Evolutionary conservation across 176 grass and related monocot species (phyloP).

Genomic region (Puya raimondii): DNA sequence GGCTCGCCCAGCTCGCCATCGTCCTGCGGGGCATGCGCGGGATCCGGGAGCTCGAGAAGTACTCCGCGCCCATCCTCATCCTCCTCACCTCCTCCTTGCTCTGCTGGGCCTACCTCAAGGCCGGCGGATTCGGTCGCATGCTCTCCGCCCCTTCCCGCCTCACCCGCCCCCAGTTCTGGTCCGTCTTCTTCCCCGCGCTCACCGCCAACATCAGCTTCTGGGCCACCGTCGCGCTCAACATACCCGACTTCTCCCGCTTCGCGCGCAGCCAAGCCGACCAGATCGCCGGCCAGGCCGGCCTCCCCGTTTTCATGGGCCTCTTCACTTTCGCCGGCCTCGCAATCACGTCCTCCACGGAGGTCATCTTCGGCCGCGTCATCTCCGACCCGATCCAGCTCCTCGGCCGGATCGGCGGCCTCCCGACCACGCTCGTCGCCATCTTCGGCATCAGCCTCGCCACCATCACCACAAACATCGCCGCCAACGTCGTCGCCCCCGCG

Average conservation of each 20-base stretch:
- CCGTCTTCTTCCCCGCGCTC: slow-evolving; percentile 80
- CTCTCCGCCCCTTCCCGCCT: slow-evolving; percentile 58
- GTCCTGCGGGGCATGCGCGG: slow-evolving; percentile 72
- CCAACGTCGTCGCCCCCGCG: slow-evolving; percentile 83
- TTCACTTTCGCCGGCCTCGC: slow-evolving; percentile 83
- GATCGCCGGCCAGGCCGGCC: slow-evolving; percentile 66
- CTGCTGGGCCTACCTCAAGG: slow-evolving; percentile 58
- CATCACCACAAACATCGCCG: slow-evolving; percentile 87
- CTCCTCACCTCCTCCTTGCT: slow-evolving; percentile 68
- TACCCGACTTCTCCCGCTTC: slow-evolving; percentile 82
- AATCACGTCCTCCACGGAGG: slow-evolving; percentile 75
- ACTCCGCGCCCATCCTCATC: slow-evolving; percentile 56
- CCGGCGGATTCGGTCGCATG: slow-evolving; percentile 70
- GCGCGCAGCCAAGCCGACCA: slow-evolving; percentile 77
- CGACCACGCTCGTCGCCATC: slow-evolving; percentile 60
- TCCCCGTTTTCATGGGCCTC: slow-evolving; percentile 87
- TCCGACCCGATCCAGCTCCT: slow-evolving; percentile 87
- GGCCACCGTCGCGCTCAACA: slow-evolving; percentile 89
- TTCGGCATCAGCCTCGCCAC: slow-evolving; percentile 88
- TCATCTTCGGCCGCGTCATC: slow-evolving; percentile 76
- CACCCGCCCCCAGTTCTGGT: slow-evolving; percentile 50
- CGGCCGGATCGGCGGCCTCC: slow-evolving; percentile 55
- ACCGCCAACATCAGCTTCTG: slow-evolving; percentile 97
- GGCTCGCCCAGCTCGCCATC: slow-evolving; percentile 58
- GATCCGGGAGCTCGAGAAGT: slow-evolving; percentile 85